Evolutionary conservation across 306 rosid genomes (phyloP).

Genomic region (Mimosa pudica): DNA sequence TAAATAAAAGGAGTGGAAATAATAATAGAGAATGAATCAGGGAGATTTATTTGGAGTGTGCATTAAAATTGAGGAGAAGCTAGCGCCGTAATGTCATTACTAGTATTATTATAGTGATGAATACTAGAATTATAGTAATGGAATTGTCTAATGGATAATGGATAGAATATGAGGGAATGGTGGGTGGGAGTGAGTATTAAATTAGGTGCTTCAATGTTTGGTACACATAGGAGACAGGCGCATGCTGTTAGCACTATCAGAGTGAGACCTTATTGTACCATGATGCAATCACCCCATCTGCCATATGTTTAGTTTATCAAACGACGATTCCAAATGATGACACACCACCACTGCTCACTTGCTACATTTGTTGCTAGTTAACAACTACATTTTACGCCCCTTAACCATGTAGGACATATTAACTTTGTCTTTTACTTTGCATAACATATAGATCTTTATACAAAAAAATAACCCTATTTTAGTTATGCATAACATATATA

Average conservation of each 20-base stretch:
- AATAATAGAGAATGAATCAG: no score
- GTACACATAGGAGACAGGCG: not conserved
- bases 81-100: not conserved
- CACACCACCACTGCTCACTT: not conserved
- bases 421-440: no score
- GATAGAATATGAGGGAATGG: not conserved
- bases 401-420: no score
- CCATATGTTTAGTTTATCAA: not conserved
- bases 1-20: not conserved
- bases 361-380: no score
- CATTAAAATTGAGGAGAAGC: not conserved
- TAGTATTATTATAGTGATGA: no score
- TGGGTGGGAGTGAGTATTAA: not conserved
- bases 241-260: not conserved
- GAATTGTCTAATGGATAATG: no score
- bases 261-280: not conserved
- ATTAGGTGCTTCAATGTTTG: not conserved
- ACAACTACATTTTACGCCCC: no score
- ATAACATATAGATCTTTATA: no score
- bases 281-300: not conserved
- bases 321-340: no score
- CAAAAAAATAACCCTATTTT: no score
- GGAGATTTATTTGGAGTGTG: not conserved
- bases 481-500: no score
- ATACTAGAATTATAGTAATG: no score